Base-by-base conservation (phyloP, 345 rosid genomes). In the Cardiospermum halicacabum region DNA sequence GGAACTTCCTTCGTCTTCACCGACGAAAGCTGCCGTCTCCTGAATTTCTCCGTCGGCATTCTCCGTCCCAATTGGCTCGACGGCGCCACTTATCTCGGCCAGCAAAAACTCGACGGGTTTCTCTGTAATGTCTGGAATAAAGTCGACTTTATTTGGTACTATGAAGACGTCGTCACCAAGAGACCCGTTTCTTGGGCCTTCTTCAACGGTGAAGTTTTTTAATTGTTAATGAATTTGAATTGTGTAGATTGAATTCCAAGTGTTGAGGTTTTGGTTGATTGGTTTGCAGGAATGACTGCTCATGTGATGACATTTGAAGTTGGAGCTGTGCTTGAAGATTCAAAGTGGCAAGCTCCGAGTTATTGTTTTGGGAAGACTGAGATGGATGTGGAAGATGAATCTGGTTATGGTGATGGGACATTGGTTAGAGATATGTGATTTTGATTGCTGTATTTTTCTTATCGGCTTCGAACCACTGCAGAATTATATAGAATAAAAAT, bases 241-340 rank as follows among this genome's bases (percentile, higher is more conserved):
- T n/a, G n/a, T n/a, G n/a, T n/a, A n/a, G n/a, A n/a, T n/a, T n/a
- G n/a, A n/a, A n/a, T n/a, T n/a, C n/a, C n/a, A n/a, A n/a, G n/a
- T n/a, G n/a, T n/a, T n/a, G n/a, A n/a, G n/a, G n/a, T n/a, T 32
- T 10, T 32, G 42, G 9, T 18, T n/a, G 10, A 34, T 34, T 16
- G n/a, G n/a, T 6, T 43, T 75, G 73, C 68, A 83, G 91, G 88
- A 40, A 66, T 68, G 18, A 73, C 62, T 25, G 82, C 82, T 57
- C 86, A 84, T 81, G 82, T 84, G 57, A 82, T 82, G 85, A 84
- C 93, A 13, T 87, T 69, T 25, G 89, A 84, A 45, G 86, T 82
- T 37, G 89, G 88, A 15, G 88, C 82, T 3, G 77, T 79, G 42
- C 69, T 84, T 9, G 89, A 81, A 45, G 89, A 84, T 74, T 72